Evolutionary conservation across 1,284 basidiomycete species (phyloP).

Genomic region (Pseudozyma thailandica): DNA sequence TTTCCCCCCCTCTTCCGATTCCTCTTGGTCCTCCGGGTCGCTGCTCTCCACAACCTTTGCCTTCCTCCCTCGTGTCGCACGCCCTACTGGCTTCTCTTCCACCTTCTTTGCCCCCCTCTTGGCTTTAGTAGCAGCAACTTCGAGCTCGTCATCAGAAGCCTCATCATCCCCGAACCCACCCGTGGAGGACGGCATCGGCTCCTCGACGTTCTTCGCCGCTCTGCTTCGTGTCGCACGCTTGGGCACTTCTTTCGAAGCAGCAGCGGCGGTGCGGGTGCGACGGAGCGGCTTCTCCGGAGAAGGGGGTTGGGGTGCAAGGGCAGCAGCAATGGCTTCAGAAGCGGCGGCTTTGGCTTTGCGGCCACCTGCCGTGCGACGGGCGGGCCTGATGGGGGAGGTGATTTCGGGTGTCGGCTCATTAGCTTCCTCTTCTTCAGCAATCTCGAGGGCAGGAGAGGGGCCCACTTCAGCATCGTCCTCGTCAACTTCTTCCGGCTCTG

Average conservation of each 20-base stretch:
- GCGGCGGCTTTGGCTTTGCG: constrained; percentile 33
- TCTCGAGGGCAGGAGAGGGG: too few relatives aligned
- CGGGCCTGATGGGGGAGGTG: constrained; percentile 21
- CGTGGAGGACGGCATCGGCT: constrained; percentile 23
- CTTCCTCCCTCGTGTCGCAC: too few relatives aligned
- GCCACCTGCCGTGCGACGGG: constrained; percentile 17
- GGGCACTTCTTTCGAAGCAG: constrained; percentile 10
- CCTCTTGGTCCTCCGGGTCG: constrained; percentile 5
- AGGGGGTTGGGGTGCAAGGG: not conserved
- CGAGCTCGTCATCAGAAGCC: constrained; percentile 29
- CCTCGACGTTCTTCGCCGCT: constrained; percentile 1
- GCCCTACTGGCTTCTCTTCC: too few relatives aligned
- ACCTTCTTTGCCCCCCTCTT: constrained; percentile 8
- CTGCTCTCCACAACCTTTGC: not conserved
- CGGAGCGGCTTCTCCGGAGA: constrained; percentile 23
- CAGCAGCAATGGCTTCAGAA: constrained; percentile 19
- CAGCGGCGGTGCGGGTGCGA: constrained; percentile 6
- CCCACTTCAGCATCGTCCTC: not conserved
- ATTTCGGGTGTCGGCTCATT: constrained; percentile 1
- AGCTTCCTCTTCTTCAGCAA: not conserved
- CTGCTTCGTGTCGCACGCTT: constrained; percentile 22
- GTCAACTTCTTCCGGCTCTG: not conserved
- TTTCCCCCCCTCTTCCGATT: not conserved
- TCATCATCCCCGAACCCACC: constrained; percentile 40
- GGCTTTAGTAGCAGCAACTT: not conserved